Base-by-base conservation (phyloP, 441 rosid genomes). In the Raphanus hybrid region DNA sequence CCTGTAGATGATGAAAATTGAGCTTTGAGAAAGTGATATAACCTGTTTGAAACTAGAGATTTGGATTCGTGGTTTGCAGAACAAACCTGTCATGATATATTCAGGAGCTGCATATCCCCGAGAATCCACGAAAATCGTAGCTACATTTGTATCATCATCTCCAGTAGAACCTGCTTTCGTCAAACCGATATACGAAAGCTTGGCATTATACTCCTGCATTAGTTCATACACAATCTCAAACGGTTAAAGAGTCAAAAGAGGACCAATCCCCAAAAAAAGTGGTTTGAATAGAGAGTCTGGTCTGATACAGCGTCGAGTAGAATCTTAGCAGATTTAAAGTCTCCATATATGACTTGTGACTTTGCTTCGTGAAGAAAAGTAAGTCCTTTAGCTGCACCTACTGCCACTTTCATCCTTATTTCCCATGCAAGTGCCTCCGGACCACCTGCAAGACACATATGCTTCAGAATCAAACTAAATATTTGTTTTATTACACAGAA, bases 101-200 rank as follows among this genome's bases (percentile, higher is more conserved):
- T 95, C 98, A 3, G 96, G 97, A 26, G 99, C 98, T 70, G 98
- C 96, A 76, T 92, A 95, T 59, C 99, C 98, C 41, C 75, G 87
- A 65, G 99, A 90, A 76, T 94, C 99, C 26, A 92, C 73, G 55
- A 94, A 90, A 84, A 85, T 18, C 5, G 96, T 94, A 8, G 98
- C 87, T 32, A 94, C 98, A 78, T 92, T 97, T 72, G 94, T 92
- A 61, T 90, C 89, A 64, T 94, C 99, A 29, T 29, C 34, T 20
- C 98, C 96, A n/a, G 96, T 91, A 5, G 99, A 94, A 14, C 97
- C 99, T 73, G 91, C 97, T 80, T 92, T 87, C 23, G 98, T 98
- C 64, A 92, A 78, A 57, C 99, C 98, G 80, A 94, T 92, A 85
- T 94, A 97, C 52, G 99, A 94, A 74, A 94, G 97, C 83, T 85